Conservation (phyloP, 306 rosid genomes). For the Malus orientalis region DNA sequence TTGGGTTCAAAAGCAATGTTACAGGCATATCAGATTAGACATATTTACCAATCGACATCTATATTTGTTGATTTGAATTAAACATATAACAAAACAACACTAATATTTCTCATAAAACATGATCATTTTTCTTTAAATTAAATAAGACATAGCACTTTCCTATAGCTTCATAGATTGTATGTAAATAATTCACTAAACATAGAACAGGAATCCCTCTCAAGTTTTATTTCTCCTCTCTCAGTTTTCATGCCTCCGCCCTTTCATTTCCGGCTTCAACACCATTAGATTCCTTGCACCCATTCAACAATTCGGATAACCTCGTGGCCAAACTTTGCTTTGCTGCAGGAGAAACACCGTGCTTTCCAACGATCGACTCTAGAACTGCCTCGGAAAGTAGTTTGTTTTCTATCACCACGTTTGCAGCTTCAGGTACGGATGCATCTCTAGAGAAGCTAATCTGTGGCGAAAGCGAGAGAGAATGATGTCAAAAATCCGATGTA, state of each 20-base stretch:
- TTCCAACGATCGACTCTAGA: conserved; percentile 59
- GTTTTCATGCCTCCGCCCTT: neutral
- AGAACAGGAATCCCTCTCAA: neutral
- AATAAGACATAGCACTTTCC: neutral
- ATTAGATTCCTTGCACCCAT: neutral
- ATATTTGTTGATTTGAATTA: neutral
- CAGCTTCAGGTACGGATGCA: conserved; percentile 36
- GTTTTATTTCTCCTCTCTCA: neutral
- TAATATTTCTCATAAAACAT: neutral
- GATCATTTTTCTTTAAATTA: neutral
- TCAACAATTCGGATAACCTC: conserved; percentile 30
- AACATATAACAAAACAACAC: neutral
- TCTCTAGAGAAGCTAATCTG: conserved; percentile 70
- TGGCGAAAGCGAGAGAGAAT: neutral
- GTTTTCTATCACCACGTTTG: conserved; percentile 35
- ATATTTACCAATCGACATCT: no score
- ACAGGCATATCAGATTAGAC: no score
- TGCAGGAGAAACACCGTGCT: conserved; percentile 70
- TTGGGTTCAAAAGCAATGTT: no score
- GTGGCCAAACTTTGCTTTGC: conserved; percentile 52
- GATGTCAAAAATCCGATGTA: neutral
- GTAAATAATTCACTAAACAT: neutral
- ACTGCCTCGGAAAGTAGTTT: conserved; percentile 55
- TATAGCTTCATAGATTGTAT: neutral
- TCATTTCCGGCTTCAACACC: neutral